Evolutionary conservation across 2,329 filamentous ascomycete species (phyloP).

Genomic region (Aspergillus niger): DNA sequence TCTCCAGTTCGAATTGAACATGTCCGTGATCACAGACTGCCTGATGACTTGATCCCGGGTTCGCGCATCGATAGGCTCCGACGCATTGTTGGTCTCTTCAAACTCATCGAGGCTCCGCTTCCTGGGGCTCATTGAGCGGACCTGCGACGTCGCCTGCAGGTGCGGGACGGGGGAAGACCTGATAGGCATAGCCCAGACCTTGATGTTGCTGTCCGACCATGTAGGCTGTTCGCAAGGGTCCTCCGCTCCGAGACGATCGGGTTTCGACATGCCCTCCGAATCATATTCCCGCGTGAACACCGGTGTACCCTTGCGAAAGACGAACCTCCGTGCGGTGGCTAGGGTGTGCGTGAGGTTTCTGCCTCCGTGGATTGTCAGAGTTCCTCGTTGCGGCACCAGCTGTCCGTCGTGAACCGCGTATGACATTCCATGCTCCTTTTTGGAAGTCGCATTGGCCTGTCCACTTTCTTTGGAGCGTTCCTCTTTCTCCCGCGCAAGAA

Average conservation of each 20-base stretch:
- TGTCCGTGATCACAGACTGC: slow-evolving; percentile 67
- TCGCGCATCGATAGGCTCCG: slow-evolving; percentile 22
- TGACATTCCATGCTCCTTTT: slow-evolving; percentile 30
- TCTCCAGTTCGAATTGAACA: slow-evolving; percentile 78
- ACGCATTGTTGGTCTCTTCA: slow-evolving; percentile 24
- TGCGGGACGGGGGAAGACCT: slow-evolving; percentile 19
- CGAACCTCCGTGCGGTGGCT: slow-evolving; percentile 79
- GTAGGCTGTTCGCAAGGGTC: slow-evolving; percentile 57
- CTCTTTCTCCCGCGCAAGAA: slow-evolving; percentile 43
- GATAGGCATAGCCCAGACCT: slow-evolving; percentile 80
- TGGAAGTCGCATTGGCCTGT: slow-evolving; percentile 22
- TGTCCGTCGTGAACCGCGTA: slow-evolving; percentile 31
- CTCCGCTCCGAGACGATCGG: slow-evolving; percentile 19
- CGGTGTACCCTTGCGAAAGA: slow-evolving; percentile 81
- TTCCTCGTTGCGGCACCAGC: slow-evolving; percentile 30
- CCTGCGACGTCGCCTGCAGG: slow-evolving; percentile 30
- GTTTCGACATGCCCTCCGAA: slow-evolving; percentile 29
- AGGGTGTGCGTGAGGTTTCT: slow-evolving; percentile 78
- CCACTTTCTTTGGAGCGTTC: slow-evolving; percentile 21
- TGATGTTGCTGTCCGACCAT: slow-evolving; percentile 74
- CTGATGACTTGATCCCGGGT: slow-evolving; percentile 53
- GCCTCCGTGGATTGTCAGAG: slow-evolving; percentile 72
- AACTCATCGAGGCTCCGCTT: slow-evolving; percentile 57
- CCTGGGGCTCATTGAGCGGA: slow-evolving; percentile 36
- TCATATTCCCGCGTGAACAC: slow-evolving; percentile 70